Evolutionary conservation across 106 monocot species (phyloP).

Genomic region (Acorus gramineus): DNA sequence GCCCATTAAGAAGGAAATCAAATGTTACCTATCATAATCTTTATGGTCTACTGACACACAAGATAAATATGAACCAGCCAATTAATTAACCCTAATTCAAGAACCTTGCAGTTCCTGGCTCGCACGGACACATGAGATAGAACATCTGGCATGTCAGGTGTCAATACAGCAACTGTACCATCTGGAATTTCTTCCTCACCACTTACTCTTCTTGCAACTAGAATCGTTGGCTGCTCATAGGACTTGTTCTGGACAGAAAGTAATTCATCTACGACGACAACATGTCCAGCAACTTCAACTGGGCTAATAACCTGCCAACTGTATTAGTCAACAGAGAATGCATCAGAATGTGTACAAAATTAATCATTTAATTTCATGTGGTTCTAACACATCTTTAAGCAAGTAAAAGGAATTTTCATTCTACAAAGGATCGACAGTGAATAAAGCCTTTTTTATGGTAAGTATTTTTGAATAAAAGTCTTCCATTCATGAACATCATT

Average conservation of each 20-base stretch:
- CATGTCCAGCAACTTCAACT: conserved; percentile 78
- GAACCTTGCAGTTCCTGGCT: conserved; percentile 96
- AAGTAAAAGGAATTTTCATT: too few relatives aligned
- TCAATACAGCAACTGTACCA: conserved; percentile 87
- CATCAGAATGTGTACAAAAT: neutral
- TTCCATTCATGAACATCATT: too few relatives aligned
- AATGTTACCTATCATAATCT: neutral
- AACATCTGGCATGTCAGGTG: conserved; percentile 99
- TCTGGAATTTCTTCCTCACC: conserved; percentile 99
- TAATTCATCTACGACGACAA: conserved; percentile 66
- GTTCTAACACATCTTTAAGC: too few relatives aligned
- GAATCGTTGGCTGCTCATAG: conserved; percentile 71
- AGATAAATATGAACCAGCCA: neutral
- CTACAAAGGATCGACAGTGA: too few relatives aligned
- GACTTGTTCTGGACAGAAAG: conserved; percentile 71
- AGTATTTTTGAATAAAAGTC: too few relatives aligned
- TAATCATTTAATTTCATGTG: neutral
- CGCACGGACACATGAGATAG: conserved; percentile 94
- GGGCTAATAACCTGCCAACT: conserved; percentile 99
- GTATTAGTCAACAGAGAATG: conserved; percentile 11
- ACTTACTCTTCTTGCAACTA: conserved; percentile 82
- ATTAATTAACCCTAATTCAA: neutral
- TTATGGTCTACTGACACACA: too few relatives aligned
- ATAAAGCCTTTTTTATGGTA: too few relatives aligned
- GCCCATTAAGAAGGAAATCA: conserved; percentile 1